Evolutionary conservation across 2,329 filamentous ascomycete species (phyloP), one percentile per base, ranked within the genome.

Genomic region (Grosmannia huntii): DNA sequence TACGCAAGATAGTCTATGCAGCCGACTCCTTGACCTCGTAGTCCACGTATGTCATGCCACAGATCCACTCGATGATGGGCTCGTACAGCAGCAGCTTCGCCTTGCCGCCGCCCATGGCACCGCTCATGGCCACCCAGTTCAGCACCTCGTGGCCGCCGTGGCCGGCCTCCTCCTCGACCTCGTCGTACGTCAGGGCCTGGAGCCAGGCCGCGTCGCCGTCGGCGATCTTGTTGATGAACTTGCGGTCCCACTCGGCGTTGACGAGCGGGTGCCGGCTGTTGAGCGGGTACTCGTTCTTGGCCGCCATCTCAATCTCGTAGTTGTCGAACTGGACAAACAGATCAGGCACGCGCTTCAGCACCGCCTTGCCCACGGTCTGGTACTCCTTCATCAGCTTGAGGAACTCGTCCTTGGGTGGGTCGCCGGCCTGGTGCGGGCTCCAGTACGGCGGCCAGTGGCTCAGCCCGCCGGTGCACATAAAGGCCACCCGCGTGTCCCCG

Each of bases 381-480:
- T 62, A 62, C 57, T 62, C 60, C 60, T 62, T 62, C 60, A 60
- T 62, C n/a, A 62, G 55, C 53, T 60, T 62, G 27, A 62, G 59
- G 28, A 62, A 62, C 4, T 62, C 60, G 50, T 62, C 60, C 57
- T 60, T 23, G 5, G 60, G 60, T 52, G 60, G 60, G 57, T 62
- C 60, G 21, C 60, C 60, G 9, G 60, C 60, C 55, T 62, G 60
- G 33, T 33, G 5, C 28, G 60, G 60, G 60, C 23, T 62, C 60
- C 60, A 62, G 59, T 62, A 62, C 2, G 60, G 60, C 21, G 60
- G 60, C 60, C 60, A 62, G 60, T 62, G 60, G 49, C 51, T 56
- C 16, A 62, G 55, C 2, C 60, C 60, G 31, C 60, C 60, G 16
- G 60, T 62, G 57, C 59, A 60, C 59, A 62, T 60, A 25, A 62